Base-by-base conservation (phyloP, 768 basidiomycete genomes). In the Mycena rebaudengoi region DNA sequence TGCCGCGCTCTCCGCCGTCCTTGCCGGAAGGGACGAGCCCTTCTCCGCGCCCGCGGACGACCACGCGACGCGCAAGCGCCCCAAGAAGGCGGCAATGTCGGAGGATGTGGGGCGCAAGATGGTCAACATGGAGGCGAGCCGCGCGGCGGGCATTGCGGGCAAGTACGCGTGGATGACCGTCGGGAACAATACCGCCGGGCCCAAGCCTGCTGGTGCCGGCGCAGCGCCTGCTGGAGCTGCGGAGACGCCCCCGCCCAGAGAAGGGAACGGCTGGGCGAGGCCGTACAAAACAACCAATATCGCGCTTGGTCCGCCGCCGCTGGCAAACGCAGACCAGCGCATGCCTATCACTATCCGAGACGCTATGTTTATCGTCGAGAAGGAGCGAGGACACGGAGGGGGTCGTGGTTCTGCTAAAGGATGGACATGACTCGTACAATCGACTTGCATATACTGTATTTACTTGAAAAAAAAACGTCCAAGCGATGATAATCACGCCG, bases 71-170 rank as follows among this genome's bases (percentile, higher is more conserved):
- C 88, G 89, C 77, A 92, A 90, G 79, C 92, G 91, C 76, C 85
- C 89, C 75, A 93, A 92, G 74, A 89, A 91, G 72, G 91, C 89
- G 60, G 94, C n/a, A 72, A 92, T 94, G 91, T 90, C 89, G 10
- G 94, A 94, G 75, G 94, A 95, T 69, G 90, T 92, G 70, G 82
- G 88, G 69, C 95, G 95, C 83, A 94, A 92, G 74, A 88, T 95
- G 88, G 90, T 91, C 37, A 95, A 97, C 74, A 91, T 89, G 25
- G 90, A 91, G 5, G 95, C 95, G 26, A 90, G 88, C 66, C 92
- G 92, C 71, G 92, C 92, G 7, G 92, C 94, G 12, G 95, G 95
- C 0, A 71, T 93, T 21, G 86, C 88, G 1, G 88, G 90, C n/a
- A 90, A 89, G 74, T 95, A 95, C 68, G 83, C 91, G 11, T 96